Percentiles rank a stretch among this genome's conserved stretches.
Conservation (phyloP, 805 yeast genomes). For the Hanseniaspora valbyensis region DNA sequence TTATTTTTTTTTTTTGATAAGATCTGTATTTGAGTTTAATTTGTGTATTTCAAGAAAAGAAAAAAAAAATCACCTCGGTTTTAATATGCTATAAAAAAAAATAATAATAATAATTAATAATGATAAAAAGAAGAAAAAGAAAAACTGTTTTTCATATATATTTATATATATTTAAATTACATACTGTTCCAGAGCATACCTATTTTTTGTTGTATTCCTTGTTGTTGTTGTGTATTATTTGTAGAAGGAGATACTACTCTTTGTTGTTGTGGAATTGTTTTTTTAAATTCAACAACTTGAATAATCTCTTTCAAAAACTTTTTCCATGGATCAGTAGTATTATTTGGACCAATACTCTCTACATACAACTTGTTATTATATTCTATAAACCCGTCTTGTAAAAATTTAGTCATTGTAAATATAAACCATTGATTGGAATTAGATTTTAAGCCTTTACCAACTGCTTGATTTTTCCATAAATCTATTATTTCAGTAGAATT, state of each 20-base stretch:
- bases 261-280: conserved; percentile 14
- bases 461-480: conserved; percentile 26
- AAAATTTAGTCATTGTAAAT: conserved; percentile 1
- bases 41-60: too few species aligned
- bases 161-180: too few species aligned
- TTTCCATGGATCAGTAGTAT: conserved; percentile 25
- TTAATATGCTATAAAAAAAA: background rate
- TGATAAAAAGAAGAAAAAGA: too few species aligned
- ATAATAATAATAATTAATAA: too few species aligned
- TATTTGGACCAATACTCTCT: conserved; percentile 4
- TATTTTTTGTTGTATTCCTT: conserved; percentile 18
- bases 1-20: background rate
- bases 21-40: background rate
- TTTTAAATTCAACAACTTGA: conserved; percentile 19
- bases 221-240: conserved; percentile 9
- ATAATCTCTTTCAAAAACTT: conserved; percentile 24
- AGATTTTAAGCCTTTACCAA: conserved; percentile 19
- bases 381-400: conserved; percentile 2
- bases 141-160: too few species aligned
- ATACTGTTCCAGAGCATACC: conserved; percentile 22
- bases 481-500: conserved; percentile 17
- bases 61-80: background rate
- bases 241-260: conserved; percentile 7
- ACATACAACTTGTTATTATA: conserved; percentile 9
- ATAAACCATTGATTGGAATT: conserved; percentile 13